Conservation (phyloP, 352 stramenopile genomes). For the Phytophthora chlamydospora region DNA sequence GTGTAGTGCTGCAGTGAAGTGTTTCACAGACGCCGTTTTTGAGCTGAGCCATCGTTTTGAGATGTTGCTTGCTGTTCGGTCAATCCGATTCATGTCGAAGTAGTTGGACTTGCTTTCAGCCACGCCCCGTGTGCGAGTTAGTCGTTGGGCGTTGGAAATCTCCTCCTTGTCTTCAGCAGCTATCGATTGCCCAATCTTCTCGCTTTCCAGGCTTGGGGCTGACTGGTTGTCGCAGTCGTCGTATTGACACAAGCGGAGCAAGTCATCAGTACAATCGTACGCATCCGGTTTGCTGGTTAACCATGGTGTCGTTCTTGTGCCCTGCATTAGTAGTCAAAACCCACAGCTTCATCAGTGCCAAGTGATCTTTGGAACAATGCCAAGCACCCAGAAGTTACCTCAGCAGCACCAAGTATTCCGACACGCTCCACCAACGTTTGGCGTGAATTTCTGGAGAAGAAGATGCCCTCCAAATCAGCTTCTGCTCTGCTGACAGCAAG, state of each 20-base stretch:
- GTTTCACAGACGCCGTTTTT: slow-evolving; percentile 8
- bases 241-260: slow-evolving; percentile 24
- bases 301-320: slow-evolving; percentile 23
- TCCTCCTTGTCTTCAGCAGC: background rate
- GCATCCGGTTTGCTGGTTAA: slow-evolving; percentile 41
- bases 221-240: background rate
- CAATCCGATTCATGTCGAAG: slow-evolving; percentile 9
- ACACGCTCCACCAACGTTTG: background rate
- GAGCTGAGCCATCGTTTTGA: slow-evolving; percentile 7
- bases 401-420: background rate
- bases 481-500: background rate
- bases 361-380: background rate
- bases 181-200: background rate
- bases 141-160: background rate
- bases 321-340: background rate
- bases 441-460: slow-evolving; percentile 21
- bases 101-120: slow-evolving; percentile 19
- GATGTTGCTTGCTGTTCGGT: slow-evolving; percentile 3
- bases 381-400: slow-evolving; percentile 11
- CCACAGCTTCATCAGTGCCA: background rate
- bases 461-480: slow-evolving; percentile 28
- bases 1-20: slow-evolving; percentile 26
- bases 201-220: background rate
- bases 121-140: background rate
- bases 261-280: slow-evolving; percentile 28